Evolutionary conservation across 2,329 filamentous ascomycete genomes (phyloP).

Genomic region (Zymoseptoria crescenta): DNA sequence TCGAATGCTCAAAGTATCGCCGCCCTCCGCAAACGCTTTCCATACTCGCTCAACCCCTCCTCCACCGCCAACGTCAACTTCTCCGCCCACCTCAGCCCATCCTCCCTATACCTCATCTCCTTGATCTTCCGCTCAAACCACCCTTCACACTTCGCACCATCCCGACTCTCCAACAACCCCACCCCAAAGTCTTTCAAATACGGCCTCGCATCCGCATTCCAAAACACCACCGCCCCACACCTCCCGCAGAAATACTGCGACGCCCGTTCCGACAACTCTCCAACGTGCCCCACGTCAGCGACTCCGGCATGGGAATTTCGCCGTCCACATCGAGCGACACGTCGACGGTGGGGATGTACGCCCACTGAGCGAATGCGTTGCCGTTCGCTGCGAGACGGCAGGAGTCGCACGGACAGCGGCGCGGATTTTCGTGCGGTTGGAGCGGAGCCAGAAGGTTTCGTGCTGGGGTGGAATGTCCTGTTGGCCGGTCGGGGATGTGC

Average conservation of each 20-base stretch:
- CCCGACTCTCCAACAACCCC: slow-evolving; percentile 42
- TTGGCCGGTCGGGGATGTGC: not conserved
- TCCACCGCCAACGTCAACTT: slow-evolving; percentile 15
- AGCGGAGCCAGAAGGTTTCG: slow-evolving; percentile 53
- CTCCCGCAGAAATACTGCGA: slow-evolving; percentile 52
- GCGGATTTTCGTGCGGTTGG: slow-evolving; percentile 44
- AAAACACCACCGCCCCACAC: slow-evolving; percentile 60
- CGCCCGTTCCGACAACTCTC: slow-evolving; percentile 43
- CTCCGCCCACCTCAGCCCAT: slow-evolving; percentile 31
- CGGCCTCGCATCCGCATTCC: slow-evolving; percentile 46
- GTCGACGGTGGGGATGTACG: slow-evolving; percentile 53
- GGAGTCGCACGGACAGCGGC: slow-evolving; percentile 55
- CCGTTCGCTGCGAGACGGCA: slow-evolving; percentile 51
- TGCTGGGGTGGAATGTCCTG: slow-evolving; percentile 30
- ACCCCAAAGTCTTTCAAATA: slow-evolving; percentile 56
- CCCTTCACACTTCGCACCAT: slow-evolving; percentile 47
- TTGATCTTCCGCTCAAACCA: slow-evolving; percentile 56
- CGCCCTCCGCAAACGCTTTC: slow-evolving; percentile 3
- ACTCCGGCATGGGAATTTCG: slow-evolving; percentile 7
- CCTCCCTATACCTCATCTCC: slow-evolving; percentile 53
- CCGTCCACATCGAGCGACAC: slow-evolving; percentile 36
- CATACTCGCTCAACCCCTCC: slow-evolving; percentile 14
- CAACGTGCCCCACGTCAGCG: slow-evolving; percentile 38
- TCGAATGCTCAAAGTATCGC: not conserved
- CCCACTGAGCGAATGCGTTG: slow-evolving; percentile 58